Base-by-base conservation (phyloP, 805 yeast species). In the Ogataea methanolica region DNA sequence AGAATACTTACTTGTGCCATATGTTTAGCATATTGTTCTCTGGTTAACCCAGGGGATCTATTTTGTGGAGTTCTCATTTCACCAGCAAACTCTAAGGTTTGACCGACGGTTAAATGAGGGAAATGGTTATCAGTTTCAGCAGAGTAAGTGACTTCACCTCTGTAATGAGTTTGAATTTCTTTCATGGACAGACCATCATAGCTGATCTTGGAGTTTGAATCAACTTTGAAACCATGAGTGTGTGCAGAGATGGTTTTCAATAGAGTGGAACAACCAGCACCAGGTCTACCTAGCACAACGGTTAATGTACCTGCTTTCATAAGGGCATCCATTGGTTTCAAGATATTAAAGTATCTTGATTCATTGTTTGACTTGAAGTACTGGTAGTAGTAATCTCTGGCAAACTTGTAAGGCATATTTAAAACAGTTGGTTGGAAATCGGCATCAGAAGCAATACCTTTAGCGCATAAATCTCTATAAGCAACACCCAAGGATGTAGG, bases 201-300 rank as follows among this genome's bases (percentile, higher is more conserved):
- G 11, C 75, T 66, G 33, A 82, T 69, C 6, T 54, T 52, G 1
- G 85, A 72, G 31, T 72, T 74, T 37, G 63, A 48, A 36, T 71
- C 79, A 33, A 82, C 56, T 33, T 74, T 60, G 61, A 79, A 80
- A 50, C 88, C 88, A 58, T 78, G 76, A 7, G 85, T 79, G 45
- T 80, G 77, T 34, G 81, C 62, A 36, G 83, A 69, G 36, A 82
- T 70, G 5, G 85, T 75, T 56, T 82, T 82, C 56, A 83, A 68
- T 43, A 83, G 67, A 0, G 89, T 82, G 3, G 88, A 76, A 62
- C 89, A 83, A 53, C 90, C 89, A 16, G 88, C 79, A 58, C 92
- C 92, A 1, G 92, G 92, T 65, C 91, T 76, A 48, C 94, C 92
- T 41, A 85, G 69, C 11, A 85, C 89, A 43, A 84, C 85, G 7